Evolutionary conservation across 2,329 filamentous ascomycete genomes (phyloP).

Genomic region (Blastomyces gilchristii): DNA sequence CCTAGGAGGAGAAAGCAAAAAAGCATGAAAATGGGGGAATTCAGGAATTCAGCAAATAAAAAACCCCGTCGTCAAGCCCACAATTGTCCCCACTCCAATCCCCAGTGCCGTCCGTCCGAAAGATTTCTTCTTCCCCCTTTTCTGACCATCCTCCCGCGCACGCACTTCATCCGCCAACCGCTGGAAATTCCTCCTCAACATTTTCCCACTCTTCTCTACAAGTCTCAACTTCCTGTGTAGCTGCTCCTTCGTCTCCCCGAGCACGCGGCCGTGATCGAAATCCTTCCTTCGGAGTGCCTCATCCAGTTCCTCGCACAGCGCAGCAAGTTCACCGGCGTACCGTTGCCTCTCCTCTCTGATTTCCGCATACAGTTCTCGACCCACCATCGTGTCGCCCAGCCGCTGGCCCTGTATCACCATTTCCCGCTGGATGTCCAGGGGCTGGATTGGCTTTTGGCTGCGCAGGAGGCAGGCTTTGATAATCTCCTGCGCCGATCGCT

Average conservation of each 20-base stretch:
- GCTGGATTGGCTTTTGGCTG: neutral
- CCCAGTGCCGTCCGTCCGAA: constrained; percentile 1
- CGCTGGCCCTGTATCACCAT: neutral
- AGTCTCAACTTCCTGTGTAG: neutral
- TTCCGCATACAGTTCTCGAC: neutral
- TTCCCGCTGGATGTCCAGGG: neutral
- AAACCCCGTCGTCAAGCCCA: constrained; percentile 3
- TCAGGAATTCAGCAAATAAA: neutral
- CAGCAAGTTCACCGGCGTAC: neutral
- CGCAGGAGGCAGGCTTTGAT: neutral
- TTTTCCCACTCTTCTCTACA: neutral
- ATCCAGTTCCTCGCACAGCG: neutral
- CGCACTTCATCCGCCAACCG: neutral
- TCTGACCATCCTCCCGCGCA: neutral
- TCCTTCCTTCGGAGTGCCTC: neutral
- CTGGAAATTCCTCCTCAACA: neutral
- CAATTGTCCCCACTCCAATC: neutral
- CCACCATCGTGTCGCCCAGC: neutral
- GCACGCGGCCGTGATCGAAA: neutral
- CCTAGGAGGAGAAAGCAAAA: neutral
- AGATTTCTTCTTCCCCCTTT: constrained; percentile 1
- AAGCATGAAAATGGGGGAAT: neutral
- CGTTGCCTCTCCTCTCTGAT: neutral
- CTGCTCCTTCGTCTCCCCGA: neutral
- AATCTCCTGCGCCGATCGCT: neutral